phyloP scores from a whole-genome alignment of 140 eudicot species.

The Anethum foeniculum region DNA sequence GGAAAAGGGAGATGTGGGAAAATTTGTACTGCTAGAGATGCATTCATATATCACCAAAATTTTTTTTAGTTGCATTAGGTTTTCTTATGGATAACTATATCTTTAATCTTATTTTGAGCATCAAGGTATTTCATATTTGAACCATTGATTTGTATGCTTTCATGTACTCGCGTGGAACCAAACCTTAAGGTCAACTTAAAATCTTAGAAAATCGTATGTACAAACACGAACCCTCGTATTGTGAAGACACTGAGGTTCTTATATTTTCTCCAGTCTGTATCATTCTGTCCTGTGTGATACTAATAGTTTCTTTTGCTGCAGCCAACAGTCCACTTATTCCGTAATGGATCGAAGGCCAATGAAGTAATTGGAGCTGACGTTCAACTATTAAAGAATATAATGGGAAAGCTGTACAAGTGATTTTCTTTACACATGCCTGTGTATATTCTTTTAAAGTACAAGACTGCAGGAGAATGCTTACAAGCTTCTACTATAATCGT shows the following conservation, averaged over 20 bases:
- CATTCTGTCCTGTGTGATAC: background rate
- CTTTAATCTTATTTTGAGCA: background rate
- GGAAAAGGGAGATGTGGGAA: background rate
- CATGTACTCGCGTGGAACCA: background rate
- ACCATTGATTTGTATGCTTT: background rate
- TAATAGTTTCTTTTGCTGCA: slow-evolving; percentile 21
- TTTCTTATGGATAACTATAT: background rate
- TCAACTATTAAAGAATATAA: slow-evolving; percentile 47
- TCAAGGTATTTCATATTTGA: background rate
- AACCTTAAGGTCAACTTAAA: background rate
- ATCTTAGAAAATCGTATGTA: background rate
- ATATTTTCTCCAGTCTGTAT: background rate
- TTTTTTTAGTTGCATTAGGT: background rate
- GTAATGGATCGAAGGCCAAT: slow-evolving; percentile 58
- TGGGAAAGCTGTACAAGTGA: slow-evolving; percentile 64
- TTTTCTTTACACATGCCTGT: background rate
- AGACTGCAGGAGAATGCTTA: background rate
- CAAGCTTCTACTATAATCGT: background rate
- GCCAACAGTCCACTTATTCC: slow-evolving; percentile 84
- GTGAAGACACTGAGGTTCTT: background rate
- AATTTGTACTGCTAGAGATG: no score
- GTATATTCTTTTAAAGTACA: background rate
- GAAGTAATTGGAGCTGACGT: slow-evolving; percentile 80
- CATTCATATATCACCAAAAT: background rate
- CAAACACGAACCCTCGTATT: background rate